phyloP scores from a whole-genome alignment of 1,139 yeast genomes.

The Saccharomyces hybrid region DNA sequence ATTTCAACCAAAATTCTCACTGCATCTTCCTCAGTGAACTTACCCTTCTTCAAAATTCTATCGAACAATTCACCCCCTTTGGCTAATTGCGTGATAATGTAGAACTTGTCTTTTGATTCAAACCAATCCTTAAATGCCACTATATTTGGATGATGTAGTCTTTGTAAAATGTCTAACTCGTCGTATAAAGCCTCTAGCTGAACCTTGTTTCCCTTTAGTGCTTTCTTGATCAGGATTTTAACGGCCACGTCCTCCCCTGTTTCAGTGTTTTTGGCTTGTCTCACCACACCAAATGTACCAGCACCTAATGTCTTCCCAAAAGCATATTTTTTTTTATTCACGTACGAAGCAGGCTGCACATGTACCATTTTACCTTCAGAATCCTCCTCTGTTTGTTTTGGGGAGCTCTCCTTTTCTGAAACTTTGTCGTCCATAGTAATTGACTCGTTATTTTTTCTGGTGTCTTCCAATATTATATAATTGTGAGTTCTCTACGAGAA shows the following conservation, averaged over 20 bases:
- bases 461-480: background rate
- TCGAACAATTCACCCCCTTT: conserved; percentile 91
- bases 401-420: conserved; percentile 37
- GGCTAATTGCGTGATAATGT: conserved; percentile 68
- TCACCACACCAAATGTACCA: conserved; percentile 84
- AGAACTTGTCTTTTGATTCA: conserved; percentile 72
- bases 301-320: conserved; percentile 84
- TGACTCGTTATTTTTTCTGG: background rate
- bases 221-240: conserved; percentile 75
- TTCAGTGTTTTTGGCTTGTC: conserved; percentile 56
- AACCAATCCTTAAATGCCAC: conserved; percentile 84
- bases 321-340: conserved; percentile 54
- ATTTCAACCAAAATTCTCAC: conserved; percentile 61
- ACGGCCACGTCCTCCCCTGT: conserved; percentile 75
- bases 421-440: conserved; percentile 31
- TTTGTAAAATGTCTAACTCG: conserved; percentile 61
- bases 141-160: conserved; percentile 69
- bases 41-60: conserved; percentile 65
- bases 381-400: conserved; percentile 18
- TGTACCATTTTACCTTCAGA: conserved; percentile 41
- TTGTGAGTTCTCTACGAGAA: background rate
- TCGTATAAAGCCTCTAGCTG: conserved; percentile 52
- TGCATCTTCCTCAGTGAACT: conserved; percentile 82
- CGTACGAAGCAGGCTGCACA: conserved; percentile 71
- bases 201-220: conserved; percentile 62